A percentile compares a stretch with the other conserved stretches of the same genome.
These are phyloP conservation scores for Purpureocillium takamizusanense DNA, from an alignment of 2,329 filamentous ascomycete genomes.

Conservation along the genomic window DNA sequence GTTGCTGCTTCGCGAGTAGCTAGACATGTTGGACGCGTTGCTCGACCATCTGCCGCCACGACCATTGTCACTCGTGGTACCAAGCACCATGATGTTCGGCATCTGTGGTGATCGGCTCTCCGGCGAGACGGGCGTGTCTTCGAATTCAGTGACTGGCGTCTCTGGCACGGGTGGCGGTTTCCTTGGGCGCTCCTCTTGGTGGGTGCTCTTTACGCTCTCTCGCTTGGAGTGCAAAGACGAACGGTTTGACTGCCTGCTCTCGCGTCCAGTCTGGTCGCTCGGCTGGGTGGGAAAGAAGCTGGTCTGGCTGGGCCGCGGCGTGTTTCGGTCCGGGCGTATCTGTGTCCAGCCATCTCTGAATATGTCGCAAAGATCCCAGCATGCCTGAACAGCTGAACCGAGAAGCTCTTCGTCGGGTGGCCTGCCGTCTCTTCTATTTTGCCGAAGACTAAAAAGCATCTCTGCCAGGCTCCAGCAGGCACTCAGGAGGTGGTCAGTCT, in stretches of 20 bases:
- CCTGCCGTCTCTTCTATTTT: constrained; percentile 67
- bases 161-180: constrained; percentile 56
- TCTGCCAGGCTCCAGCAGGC: constrained; percentile 88
- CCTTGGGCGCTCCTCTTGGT: constrained; percentile 37
- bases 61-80: constrained; percentile 52
- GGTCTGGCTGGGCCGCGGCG: constrained; percentile 71
- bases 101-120: constrained; percentile 67
- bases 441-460: constrained; percentile 84
- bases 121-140: constrained; percentile 77
- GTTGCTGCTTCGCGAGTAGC: constrained; percentile 63
- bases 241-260: constrained; percentile 42
- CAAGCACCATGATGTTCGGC: constrained; percentile 82
- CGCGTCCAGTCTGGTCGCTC: constrained; percentile 37
- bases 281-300: constrained; percentile 53
- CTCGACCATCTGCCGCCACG: constrained; percentile 71
- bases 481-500: constrained; percentile 74
- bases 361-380: constrained; percentile 89
- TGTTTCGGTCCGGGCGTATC: constrained; percentile 75
- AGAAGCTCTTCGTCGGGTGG: constrained; percentile 73
- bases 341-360: constrained; percentile 91
- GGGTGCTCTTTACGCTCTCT: constrained; percentile 39
- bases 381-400: constrained; percentile 81
- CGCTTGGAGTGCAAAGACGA: constrained; percentile 42
- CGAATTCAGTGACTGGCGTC: constrained; percentile 91
- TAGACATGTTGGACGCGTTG: constrained; percentile 67